These are phyloP conservation scores for Trichocladium uniseriatum DNA, from an alignment of 495 filamentous ascomycete genomes.

Conservation along the genomic window DNA sequence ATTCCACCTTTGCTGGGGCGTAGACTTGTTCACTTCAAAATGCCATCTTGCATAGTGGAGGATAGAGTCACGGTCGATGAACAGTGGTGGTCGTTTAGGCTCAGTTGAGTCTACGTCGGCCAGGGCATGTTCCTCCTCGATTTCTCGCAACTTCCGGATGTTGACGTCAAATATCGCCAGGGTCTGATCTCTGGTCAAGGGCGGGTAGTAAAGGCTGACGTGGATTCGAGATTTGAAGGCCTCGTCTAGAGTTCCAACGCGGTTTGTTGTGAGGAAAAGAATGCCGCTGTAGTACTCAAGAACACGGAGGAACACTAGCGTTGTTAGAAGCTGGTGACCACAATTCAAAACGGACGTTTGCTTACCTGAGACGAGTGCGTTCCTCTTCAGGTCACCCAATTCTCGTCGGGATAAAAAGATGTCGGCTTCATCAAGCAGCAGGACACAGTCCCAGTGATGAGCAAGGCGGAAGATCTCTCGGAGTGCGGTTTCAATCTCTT, in stretches of 20 bases:
- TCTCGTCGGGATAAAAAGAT: conserved; percentile 51
- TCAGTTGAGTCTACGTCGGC: not conserved
- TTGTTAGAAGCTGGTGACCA: no score
- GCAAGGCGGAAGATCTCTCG: conserved; percentile 43
- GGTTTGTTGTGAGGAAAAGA: conserved; percentile 33
- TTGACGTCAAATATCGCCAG: conserved; percentile 15
- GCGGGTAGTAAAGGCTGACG: conserved; percentile 29
- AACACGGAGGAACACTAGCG: conserved; percentile 36
- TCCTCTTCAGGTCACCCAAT: conserved; percentile 60
- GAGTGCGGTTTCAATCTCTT: conserved; percentile 28
- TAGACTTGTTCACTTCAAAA: not conserved
- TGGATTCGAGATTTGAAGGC: conserved; percentile 35
- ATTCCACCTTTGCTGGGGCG: conserved; percentile 23
- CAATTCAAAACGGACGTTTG: no score
- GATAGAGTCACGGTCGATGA: not conserved
- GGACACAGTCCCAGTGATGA: conserved; percentile 22
- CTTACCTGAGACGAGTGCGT: conserved; percentile 54
- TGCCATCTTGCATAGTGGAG: not conserved
- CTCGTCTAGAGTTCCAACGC: conserved; percentile 29
- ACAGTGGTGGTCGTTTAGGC: not conserved
- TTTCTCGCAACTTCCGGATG: not conserved
- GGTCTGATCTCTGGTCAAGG: conserved; percentile 22
- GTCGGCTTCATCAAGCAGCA: conserved; percentile 33
- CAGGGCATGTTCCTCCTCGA: not conserved
- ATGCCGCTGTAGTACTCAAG: conserved; percentile 34